phyloP scores from a whole-genome alignment of 1,284 basidiomycete genomes.

The Trichosporon asahii region DNA sequence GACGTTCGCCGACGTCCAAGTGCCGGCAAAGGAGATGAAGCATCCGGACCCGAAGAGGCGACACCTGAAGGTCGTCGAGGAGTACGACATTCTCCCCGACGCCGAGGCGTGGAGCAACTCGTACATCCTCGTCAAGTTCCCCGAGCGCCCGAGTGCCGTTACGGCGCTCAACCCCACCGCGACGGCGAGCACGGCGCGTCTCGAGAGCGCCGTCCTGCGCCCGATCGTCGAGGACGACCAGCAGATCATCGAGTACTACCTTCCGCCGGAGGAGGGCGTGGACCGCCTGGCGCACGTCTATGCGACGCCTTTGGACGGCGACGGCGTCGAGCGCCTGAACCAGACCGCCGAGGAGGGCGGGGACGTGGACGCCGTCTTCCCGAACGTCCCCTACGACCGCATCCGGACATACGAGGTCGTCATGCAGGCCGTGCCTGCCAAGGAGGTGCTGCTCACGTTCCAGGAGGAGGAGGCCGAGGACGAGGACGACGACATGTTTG shows the following conservation, averaged over 20 bases:
- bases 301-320: constrained; percentile 27
- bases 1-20: constrained; percentile 67
- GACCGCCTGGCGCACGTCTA: constrained; percentile 27
- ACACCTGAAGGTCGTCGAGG: constrained; percentile 68
- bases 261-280: constrained; percentile 70
- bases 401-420: constrained; percentile 48
- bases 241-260: constrained; percentile 82
- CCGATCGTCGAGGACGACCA: constrained; percentile 77
- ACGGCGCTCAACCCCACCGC: constrained; percentile 69
- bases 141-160: constrained; percentile 69
- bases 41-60: constrained; percentile 69
- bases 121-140: constrained; percentile 83
- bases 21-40: constrained; percentile 59
- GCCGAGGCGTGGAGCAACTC: constrained; percentile 82
- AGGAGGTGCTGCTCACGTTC: constrained; percentile 75
- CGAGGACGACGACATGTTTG: constrained; percentile 25
- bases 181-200: constrained; percentile 50
- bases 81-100: constrained; percentile 82
- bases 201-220: constrained; percentile 78
- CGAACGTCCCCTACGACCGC: constrained; percentile 40
- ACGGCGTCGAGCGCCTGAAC: constrained; percentile 15
- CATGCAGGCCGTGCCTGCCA: constrained; percentile 43
- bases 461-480: constrained; percentile 54
- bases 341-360: neutral
- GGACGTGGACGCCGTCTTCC: constrained; percentile 1